Conservation (phyloP, 176 grass and related monocot genomes). For the Zizania latifolia region DNA sequence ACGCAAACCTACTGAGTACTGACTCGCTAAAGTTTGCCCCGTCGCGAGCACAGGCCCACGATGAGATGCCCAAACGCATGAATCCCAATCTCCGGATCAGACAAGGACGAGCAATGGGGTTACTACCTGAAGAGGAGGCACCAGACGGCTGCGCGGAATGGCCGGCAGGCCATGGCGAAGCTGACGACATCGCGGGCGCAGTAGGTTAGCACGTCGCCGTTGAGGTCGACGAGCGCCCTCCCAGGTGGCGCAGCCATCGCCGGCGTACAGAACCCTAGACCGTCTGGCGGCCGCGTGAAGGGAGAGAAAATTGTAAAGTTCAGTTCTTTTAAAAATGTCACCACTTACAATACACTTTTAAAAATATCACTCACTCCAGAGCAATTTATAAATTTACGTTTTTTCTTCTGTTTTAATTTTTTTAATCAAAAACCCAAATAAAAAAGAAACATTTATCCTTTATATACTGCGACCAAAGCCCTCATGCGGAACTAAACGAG, state of each 20-base stretch:
- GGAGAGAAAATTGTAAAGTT: too few relatives aligned
- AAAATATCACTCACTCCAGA: too few relatives aligned
- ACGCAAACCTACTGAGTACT: too few relatives aligned
- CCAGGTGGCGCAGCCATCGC: constrained; percentile 22
- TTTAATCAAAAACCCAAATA: too few relatives aligned
- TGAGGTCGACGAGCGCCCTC: constrained; percentile 51
- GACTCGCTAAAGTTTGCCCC: not conserved
- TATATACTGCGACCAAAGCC: too few relatives aligned
- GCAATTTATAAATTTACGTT: too few relatives aligned
- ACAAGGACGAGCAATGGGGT: not conserved
- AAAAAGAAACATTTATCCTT: too few relatives aligned
- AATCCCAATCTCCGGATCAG: not conserved
- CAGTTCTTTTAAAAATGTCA: too few relatives aligned
- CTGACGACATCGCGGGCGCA: constrained; percentile 58
- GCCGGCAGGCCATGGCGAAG: constrained; percentile 60
- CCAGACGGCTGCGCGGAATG: constrained; percentile 56
- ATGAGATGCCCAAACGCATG: not conserved
- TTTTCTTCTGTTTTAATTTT: too few relatives aligned
- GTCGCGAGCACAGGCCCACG: not conserved
- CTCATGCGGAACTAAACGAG: too few relatives aligned
- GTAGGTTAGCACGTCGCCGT: constrained; percentile 64
- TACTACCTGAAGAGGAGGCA: constrained; percentile 58
- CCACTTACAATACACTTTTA: too few relatives aligned
- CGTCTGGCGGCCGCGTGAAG: not conserved
- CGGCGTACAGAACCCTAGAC: constrained; percentile 9